Base-by-base conservation (phyloP, 2,329 filamentous ascomycete species). In the Phyllachora maydis region DNA sequence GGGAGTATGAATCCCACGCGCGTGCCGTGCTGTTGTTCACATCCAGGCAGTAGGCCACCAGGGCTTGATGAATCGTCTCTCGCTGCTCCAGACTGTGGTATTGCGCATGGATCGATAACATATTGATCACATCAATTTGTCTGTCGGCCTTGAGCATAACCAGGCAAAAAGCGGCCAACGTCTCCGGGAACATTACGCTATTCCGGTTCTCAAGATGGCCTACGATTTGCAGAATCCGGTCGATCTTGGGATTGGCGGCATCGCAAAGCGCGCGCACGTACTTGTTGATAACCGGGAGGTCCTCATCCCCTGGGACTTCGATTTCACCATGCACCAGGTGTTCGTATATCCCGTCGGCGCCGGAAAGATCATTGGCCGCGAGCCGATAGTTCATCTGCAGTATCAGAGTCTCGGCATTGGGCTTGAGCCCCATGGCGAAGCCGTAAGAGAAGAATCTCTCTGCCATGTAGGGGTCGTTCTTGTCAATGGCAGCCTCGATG, bases 371-470 rank as follows among this genome's bases (percentile, higher is more conserved):
- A 3, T 67, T 61, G 4, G 71, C 65, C 18, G 65, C 61, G n/a
- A 91, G 56, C 8, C 71, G 67, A 35, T 88, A 76, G 27, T 73
- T 62, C 35, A 95, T 63, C 38, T 82, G 68, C 23, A 90, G 54
- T 22, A 79, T 57, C 33, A 65, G 72, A 0, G 82, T 90, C 23
- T 58, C 54, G 8, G 65, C 60, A 40, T 91, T 65, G 0, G 75
- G 65, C 24, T 56, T 42, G 12, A 92, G 62, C 4, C 59, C 62
- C 36, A 68, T 62, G 36, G 71, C 66, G 21, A 61, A 43, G 2
- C 70, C 69, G 8, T 93, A 48, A 2, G 61, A 49, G 22, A 81
- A 56, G 31, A 83, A 75, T 8, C 78, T 62, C 39, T 83, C 70
- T 4, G 77, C 78, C 21, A 77, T 52, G 33, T 76, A 67, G 0